These are phyloP conservation scores for Mycena latifolia DNA, from an alignment of 768 basidiomycete species.

Conservation along the genomic window DNA sequence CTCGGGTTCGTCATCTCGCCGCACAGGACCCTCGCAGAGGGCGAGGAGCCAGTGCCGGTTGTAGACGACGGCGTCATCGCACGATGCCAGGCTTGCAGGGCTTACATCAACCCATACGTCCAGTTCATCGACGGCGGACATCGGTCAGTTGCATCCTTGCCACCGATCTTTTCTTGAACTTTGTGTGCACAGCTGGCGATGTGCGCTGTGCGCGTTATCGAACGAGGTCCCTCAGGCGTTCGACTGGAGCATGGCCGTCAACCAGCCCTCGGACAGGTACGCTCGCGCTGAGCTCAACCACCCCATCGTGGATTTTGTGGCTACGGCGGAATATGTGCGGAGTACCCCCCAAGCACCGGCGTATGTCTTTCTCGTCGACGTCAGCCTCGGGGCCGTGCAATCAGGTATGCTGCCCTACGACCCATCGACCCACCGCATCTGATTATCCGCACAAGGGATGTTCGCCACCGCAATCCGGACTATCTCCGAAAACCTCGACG, in stretches of 20 bases:
- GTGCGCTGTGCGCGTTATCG: constrained; percentile 73
- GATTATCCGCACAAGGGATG: constrained; percentile 55
- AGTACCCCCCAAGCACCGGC: constrained; percentile 74
- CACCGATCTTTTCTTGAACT: background rate
- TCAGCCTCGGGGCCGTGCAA: constrained; percentile 69
- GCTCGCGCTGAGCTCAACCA: constrained; percentile 69
- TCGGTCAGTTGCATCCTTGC: constrained; percentile 49
- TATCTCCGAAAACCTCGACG: constrained; percentile 73
- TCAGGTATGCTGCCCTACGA: constrained; percentile 54
- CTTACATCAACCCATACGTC: constrained; percentile 77
- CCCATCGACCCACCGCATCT: no score
- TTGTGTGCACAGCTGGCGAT: constrained; percentile 66
- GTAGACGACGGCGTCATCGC: constrained; percentile 71
- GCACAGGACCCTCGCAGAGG: constrained; percentile 63
- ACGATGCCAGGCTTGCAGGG: constrained; percentile 68
- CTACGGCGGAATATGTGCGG: constrained; percentile 78
- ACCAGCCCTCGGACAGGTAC: constrained; percentile 65
- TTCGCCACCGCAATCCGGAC: constrained; percentile 75
- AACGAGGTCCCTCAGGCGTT: constrained; percentile 78
- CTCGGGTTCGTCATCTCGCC: constrained; percentile 70
- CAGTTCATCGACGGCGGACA: constrained; percentile 76
- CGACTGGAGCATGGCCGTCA: constrained; percentile 70
- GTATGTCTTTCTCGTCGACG: constrained; percentile 77
- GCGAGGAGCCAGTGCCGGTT: constrained; percentile 59
- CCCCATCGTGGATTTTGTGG: constrained; percentile 73